These are phyloP conservation scores for Homolaphlyctis polyrhiza DNA, from an alignment of 371 early-diverging fungal species.

Conservation along the genomic window DNA sequence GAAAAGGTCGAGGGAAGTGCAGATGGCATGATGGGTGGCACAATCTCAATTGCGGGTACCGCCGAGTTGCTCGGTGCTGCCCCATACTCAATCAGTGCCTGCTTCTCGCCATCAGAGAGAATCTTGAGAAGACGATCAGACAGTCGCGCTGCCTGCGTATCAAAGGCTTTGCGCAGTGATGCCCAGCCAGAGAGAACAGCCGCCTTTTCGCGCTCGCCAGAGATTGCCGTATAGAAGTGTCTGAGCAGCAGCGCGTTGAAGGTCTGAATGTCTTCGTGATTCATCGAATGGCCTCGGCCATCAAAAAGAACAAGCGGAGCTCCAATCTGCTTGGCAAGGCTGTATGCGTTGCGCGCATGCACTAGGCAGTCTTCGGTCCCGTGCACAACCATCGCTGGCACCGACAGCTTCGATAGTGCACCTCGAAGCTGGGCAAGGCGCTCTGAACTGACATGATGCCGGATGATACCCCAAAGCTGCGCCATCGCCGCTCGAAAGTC, in stretches of 20 bases:
- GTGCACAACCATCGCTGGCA: constrained; percentile 23
- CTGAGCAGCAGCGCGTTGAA: constrained; percentile 20
- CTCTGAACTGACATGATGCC: constrained; percentile 10
- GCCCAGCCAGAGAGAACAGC: background rate
- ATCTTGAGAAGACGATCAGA: background rate
- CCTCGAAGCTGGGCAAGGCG: constrained; percentile 9
- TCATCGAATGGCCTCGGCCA: constrained; percentile 23
- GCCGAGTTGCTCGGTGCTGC: too few relatives aligned
- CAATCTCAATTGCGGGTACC: too few relatives aligned
- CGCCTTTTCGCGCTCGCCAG: background rate
- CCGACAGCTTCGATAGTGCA: constrained; percentile 1
- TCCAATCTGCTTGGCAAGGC: constrained; percentile 10
- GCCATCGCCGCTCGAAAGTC: constrained; percentile 11
- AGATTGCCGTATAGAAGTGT: constrained; percentile 18
- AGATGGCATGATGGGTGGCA: too few relatives aligned
- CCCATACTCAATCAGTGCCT: too few relatives aligned
- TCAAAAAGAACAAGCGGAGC: constrained; percentile 22
- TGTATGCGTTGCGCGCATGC: constrained; percentile 8
- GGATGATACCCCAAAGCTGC: constrained; percentile 16
- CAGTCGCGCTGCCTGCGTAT: background rate
- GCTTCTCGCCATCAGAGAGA: too few relatives aligned
- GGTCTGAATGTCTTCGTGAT: constrained; percentile 18
- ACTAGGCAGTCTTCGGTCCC: constrained; percentile 24
- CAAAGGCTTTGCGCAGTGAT: background rate
- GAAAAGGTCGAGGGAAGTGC: too few relatives aligned